Percentiles rank a stretch among this genome's conserved stretches.
Evolutionary conservation across 306 rosid genomes (phyloP).

Genomic region (Cucurbita maxima): DNA sequence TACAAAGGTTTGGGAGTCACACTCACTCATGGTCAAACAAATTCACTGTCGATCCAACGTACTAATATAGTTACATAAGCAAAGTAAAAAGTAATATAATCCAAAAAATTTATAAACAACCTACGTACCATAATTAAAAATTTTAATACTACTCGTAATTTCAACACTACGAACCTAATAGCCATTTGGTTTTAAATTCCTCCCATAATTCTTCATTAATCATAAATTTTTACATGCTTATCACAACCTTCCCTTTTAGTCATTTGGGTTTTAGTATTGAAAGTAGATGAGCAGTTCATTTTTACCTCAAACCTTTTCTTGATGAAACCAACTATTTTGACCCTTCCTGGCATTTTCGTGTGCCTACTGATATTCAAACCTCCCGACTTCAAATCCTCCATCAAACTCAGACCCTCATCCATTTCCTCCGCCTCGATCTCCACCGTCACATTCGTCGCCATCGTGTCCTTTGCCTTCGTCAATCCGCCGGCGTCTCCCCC

Average conservation of each 20-base stretch:
- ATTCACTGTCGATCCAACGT: too few species aligned
- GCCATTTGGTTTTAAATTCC: too few species aligned
- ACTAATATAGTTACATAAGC: too few species aligned
- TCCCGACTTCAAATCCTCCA: not conserved
- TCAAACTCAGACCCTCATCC: not conserved
- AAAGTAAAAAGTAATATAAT: too few species aligned
- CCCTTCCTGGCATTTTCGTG: slow-evolving; percentile 20
- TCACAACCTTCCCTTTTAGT: slow-evolving; percentile 11
- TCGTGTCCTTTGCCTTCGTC: slow-evolving; percentile 21
- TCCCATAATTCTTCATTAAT: not conserved
- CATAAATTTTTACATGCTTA: not conserved
- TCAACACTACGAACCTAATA: too few species aligned
- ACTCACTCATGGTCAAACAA: too few species aligned
- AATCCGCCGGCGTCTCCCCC: slow-evolving; percentile 12
- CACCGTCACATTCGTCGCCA: slow-evolving; percentile 23
- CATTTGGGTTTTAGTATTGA: not conserved
- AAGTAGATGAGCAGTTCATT: slow-evolving; percentile 19
- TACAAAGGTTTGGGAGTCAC: too few species aligned
- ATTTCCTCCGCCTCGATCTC: slow-evolving; percentile 6
- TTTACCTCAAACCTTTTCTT: slow-evolving; percentile 18
- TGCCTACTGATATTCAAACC: slow-evolving; percentile 14
- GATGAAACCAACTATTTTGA: slow-evolving; percentile 11
- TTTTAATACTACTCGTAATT: too few species aligned
- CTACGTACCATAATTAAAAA: too few species aligned
- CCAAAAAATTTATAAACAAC: too few species aligned